Base-by-base conservation (phyloP, 306 rosid species). In the Vigna unguiculata region DNA sequence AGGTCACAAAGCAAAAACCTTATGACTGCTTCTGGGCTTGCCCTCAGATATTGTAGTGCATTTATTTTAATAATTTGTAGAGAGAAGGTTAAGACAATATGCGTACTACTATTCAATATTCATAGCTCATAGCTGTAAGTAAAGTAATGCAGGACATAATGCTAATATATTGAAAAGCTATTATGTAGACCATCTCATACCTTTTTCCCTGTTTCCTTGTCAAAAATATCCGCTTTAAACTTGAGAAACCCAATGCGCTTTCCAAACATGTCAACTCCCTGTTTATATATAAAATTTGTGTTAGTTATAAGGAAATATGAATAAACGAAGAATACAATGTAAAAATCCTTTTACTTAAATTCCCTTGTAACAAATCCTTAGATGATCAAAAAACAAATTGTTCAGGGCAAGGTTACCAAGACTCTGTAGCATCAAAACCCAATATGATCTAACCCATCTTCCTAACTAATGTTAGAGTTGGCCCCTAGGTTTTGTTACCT, bases 221-320 rank as follows among this genome's bases (percentile, higher is more conserved):
- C 93, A 74, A 85, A 38, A 86, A 94, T 83, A 52, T 94, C 96
- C 43, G 98, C 98, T 83, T 84, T 79, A 76, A 94, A 94, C 77
- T 94, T 94, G 81, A 94, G 88, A 85, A 94, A 94, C 4, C 98
- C 98, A 43, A 91, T 80, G 65, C 87, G 89, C 77, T 87, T 82
- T 74, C 96, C 97, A 82, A 94, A 91, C 95, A 90, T 89, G 88
- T 94, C 98, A 53, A 91, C 91, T 28, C 98, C 98, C 98, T 94
- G 80, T 63, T 60, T 65, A 72, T 30, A 30, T 7, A 32, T 59
- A 71, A 60, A 43, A 1, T 22, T 25, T 47, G 32, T 69, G 51
- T 78, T 43, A 55, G 15, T 10, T 4, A 60, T 61, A 17, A 46
- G 68, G 25, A 59, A 28, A 64, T 48, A 64, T 21, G 32, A 57